Base-by-base conservation (phyloP, 2,329 filamentous ascomycete genomes). In the Arthrobotrys conoides region DNA sequence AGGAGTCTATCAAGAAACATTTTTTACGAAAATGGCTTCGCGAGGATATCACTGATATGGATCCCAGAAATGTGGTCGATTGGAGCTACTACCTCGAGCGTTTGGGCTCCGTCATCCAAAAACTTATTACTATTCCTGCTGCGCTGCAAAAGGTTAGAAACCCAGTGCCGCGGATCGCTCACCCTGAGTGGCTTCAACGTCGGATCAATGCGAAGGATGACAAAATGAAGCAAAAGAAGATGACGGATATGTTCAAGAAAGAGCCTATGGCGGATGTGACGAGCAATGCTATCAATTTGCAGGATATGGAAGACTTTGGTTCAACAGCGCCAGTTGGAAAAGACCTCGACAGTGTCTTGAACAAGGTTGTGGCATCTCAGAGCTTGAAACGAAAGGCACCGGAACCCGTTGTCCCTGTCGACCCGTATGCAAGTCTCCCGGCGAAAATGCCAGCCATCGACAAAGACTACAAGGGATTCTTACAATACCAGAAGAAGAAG, bases 31-130 rank as follows among this genome's bases (percentile, higher is more conserved):
- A 97, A 84, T 99, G 96, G 96, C 85, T 99, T 79, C 94, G 93
- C 83, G 95, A 98, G 82, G 95, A 98, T 79, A 94, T 95, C 0
- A 87, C 90, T 8, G 92, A 97, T 83, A 96, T 96, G 84, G 96
- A 99, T 84, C 94, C 94, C 5, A 89, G 96, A 82, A 91, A 90
- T 20, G 88, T 99, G 12, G 91, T 99, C 65, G 96, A 99, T 84
- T 99, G 96, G 96, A 89, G 94, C 81, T 99, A 99, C 85, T 99
- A 99, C 83, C 88, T 94, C 1, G 96, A 99, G 83, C 93, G 96
- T 86, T 87, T 99, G 20, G 95, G 94, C 0, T 98, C 95, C 0
- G 96, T 99, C 70, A 96, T 99, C 65, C 96, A 99, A 85, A 99
- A 99, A 84, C 89, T 99, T 70, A 97, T 99, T 83, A 99, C 96